phyloP scores from a whole-genome alignment of 2,329 filamentous ascomycete genomes.

The Botrytis elliptica region DNA sequence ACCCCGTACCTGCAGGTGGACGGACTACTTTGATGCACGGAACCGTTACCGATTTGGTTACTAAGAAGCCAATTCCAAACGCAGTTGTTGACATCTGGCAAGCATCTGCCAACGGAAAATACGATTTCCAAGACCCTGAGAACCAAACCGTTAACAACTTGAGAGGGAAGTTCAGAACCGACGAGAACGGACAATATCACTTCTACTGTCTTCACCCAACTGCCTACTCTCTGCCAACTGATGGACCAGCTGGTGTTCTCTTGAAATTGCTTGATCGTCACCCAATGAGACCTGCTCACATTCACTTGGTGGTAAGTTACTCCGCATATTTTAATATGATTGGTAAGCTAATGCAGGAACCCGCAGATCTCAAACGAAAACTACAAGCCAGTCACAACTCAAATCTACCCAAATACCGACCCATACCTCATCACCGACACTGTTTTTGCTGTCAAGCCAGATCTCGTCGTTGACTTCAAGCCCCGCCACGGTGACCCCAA shows the following conservation, averaged over 20 bases:
- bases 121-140: conserved; percentile 61
- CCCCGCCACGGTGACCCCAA: conserved; percentile 39
- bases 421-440: conserved; percentile 56
- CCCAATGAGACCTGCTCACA: conserved; percentile 57
- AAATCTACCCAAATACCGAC: conserved; percentile 71
- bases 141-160: conserved; percentile 60
- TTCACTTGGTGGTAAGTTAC: conserved; percentile 52
- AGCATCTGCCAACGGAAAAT: conserved; percentile 56
- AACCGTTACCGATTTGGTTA: conserved; percentile 46
- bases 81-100: conserved; percentile 66
- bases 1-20: conserved; percentile 48
- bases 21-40: conserved; percentile 61
- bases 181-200: conserved; percentile 54
- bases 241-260: conserved; percentile 54
- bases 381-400: conserved; percentile 69
- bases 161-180: conserved; percentile 59
- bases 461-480: conserved; percentile 47
- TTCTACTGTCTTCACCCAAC: conserved; percentile 51
- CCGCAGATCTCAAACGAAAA: conserved; percentile 52
- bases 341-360: conserved; percentile 4
- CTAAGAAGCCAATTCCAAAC: conserved; percentile 38
- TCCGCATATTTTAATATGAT: background rate
- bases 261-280: conserved; percentile 55
- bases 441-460: conserved; percentile 56
- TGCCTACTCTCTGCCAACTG: conserved; percentile 41